A percentile compares a stretch with the other conserved stretches of the same genome.
Conservation (phyloP, 495 filamentous ascomycete genomes). For the Hypoxylon trugodes region DNA sequence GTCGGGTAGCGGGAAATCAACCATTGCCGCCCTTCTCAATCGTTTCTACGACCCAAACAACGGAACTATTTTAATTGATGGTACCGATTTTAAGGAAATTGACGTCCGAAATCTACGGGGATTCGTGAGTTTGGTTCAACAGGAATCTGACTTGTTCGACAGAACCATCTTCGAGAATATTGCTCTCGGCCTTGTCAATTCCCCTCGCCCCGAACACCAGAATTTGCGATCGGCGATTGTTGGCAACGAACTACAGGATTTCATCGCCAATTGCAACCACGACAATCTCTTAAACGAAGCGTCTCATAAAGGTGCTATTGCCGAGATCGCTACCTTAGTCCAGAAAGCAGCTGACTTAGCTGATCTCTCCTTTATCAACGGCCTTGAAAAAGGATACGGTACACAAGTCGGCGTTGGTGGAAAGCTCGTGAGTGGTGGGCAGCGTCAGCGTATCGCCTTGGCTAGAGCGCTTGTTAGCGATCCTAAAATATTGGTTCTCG, state of each 20-base stretch:
- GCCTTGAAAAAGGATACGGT: conserved; percentile 48
- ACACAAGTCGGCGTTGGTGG: conserved; percentile 56
- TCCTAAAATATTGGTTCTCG: conserved; percentile 56
- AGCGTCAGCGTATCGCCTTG: conserved; percentile 68
- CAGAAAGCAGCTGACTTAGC: conserved; percentile 41
- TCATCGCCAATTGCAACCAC: conserved; percentile 10
- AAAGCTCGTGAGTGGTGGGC: conserved; percentile 59
- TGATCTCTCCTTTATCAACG: conserved; percentile 46
- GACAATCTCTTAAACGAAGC: conserved; percentile 22
- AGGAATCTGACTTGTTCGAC: conserved; percentile 69
- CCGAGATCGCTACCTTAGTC: conserved; percentile 38
- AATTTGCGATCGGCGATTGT: conserved; percentile 49
- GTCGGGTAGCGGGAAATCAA: conserved; percentile 75
- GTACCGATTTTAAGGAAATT: conserved; percentile 56
- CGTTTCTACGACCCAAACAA: conserved; percentile 56
- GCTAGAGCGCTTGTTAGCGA: conserved; percentile 56
- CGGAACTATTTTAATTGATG: conserved; percentile 58
- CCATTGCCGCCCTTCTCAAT: conserved; percentile 62
- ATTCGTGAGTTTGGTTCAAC: conserved; percentile 68
- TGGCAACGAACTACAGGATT: conserved; percentile 10
- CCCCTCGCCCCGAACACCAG: conserved; percentile 53
- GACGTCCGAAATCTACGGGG: conserved; percentile 63
- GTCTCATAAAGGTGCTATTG: conserved; percentile 31
- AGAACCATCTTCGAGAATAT: conserved; percentile 74
- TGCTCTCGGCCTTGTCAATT: conserved; percentile 66